Percentiles rank a stretch among this genome's conserved stretches.
These are phyloP conservation scores for Alternaria burnsii DNA, from an alignment of 2,329 filamentous ascomycete species.

Conservation along the genomic window DNA sequence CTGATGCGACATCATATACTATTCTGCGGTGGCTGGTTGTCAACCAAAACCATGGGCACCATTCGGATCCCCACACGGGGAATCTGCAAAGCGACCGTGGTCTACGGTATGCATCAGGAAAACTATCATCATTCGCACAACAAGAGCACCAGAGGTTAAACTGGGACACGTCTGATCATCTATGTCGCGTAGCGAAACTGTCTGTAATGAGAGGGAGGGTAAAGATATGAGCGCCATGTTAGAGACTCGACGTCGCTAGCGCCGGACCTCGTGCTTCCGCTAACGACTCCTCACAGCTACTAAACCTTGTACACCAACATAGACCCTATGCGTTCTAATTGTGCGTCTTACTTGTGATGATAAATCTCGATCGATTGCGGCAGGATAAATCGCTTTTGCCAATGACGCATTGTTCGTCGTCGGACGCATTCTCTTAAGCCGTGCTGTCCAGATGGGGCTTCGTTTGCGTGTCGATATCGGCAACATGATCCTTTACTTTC, in stretches of 20 bases:
- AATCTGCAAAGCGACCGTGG: slow-evolving; percentile 1
- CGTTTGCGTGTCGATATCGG: neutral
- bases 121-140: neutral
- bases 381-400: neutral
- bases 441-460: neutral
- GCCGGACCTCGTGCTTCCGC: neutral
- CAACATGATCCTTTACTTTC: neutral
- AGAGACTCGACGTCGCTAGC: neutral
- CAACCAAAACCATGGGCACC: slow-evolving; percentile 3
- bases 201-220: neutral
- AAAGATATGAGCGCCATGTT: neutral
- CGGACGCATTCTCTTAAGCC: neutral
- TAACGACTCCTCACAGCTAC: neutral
- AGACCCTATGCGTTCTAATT: neutral
- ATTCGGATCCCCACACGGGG: slow-evolving; percentile 18
- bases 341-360: neutral
- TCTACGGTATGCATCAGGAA: neutral
- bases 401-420: neutral
- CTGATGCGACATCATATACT: slow-evolving; percentile 5
- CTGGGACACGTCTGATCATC: neutral
- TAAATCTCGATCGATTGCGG: neutral
- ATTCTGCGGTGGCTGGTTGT: neutral
- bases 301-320: neutral
- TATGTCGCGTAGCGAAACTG: neutral
- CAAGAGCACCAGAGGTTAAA: neutral